These are phyloP conservation scores for Volvariella surrecta DNA, from an alignment of 1,284 basidiomycete genomes.

Conservation along the genomic window DNA sequence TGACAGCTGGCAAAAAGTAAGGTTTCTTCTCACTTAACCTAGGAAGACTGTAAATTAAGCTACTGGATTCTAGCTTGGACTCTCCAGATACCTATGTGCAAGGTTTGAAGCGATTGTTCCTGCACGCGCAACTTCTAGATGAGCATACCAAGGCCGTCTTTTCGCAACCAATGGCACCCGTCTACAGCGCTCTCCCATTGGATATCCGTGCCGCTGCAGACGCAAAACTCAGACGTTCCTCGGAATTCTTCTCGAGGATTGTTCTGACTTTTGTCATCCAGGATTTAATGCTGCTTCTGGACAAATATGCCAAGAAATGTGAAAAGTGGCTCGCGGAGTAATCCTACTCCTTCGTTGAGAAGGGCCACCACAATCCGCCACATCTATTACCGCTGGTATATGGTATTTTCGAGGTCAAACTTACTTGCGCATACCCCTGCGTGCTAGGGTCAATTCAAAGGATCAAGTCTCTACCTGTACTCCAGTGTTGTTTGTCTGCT, in stretches of 20 bases:
- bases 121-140: conserved; percentile 74
- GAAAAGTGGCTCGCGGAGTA: conserved; percentile 82
- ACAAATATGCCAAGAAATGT: conserved; percentile 88
- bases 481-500: neutral
- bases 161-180: conserved; percentile 51
- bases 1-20: conserved; percentile 87
- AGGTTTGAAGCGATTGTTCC: conserved; percentile 70
- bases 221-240: conserved; percentile 66
- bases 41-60: conserved; percentile 7
- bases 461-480: no score
- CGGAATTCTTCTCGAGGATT: conserved; percentile 88
- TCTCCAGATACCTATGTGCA: conserved; percentile 83
- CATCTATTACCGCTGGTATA: neutral
- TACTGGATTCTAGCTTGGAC: conserved; percentile 53
- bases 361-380: no score
- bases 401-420: no score
- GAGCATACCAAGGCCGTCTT: conserved; percentile 77
- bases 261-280: conserved; percentile 89
- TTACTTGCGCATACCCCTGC: no score
- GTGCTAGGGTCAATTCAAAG: no score
- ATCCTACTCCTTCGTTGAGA: no score
- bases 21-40: conserved; percentile 19
- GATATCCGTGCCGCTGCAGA: conserved; percentile 64
- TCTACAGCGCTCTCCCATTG: conserved; percentile 62
- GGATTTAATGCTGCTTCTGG: conserved; percentile 75